Evolutionary conservation across 148 eudicot species (phyloP).

Genomic region (Cornus controversa): DNA sequence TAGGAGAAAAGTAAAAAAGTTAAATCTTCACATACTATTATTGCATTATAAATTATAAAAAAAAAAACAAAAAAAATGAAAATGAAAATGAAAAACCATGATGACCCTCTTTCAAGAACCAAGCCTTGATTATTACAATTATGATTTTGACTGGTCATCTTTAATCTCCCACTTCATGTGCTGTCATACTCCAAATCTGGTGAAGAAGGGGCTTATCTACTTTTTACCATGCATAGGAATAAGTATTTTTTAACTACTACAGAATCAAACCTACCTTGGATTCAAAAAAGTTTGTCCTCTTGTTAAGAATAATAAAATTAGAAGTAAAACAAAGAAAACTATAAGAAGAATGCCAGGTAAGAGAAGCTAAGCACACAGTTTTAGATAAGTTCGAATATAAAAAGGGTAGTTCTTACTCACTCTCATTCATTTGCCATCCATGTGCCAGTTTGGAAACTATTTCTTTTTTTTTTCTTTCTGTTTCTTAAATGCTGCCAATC

Average conservation of each 20-base stretch:
- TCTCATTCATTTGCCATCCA: slow-evolving; percentile 36
- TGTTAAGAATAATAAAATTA: not conserved
- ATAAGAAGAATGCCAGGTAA: slow-evolving; percentile 11
- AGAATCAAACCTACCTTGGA: slow-evolving; percentile 26
- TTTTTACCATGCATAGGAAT: slow-evolving; percentile 17
- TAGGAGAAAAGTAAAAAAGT: not conserved
- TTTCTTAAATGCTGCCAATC: slow-evolving; percentile 31
- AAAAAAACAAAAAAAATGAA: no score
- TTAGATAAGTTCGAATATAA: slow-evolving; percentile 11
- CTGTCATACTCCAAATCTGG: slow-evolving; percentile 32
- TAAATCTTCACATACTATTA: not conserved
- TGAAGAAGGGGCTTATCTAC: slow-evolving; percentile 23
- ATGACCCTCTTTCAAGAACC: slow-evolving; percentile 13
- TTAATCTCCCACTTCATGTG: slow-evolving; percentile 20
- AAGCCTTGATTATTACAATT: slow-evolving; percentile 5
- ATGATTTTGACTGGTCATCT: slow-evolving; percentile 23
- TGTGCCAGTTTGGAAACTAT: slow-evolving; percentile 41
- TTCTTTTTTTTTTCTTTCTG: slow-evolving; percentile 15
- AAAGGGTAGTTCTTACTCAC: slow-evolving; percentile 5
- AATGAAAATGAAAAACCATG: not conserved
- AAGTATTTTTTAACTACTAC: slow-evolving; percentile 13
- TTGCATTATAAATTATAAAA: no score
- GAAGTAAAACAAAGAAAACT: not conserved
- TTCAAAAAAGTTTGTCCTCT: slow-evolving; percentile 24
- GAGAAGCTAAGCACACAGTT: slow-evolving; percentile 2